A percentile compares a stretch with the other conserved stretches of the same genome.
Evolutionary conservation across 805 yeast species (phyloP).

Genomic region (Komagataella kurtzmanii): DNA sequence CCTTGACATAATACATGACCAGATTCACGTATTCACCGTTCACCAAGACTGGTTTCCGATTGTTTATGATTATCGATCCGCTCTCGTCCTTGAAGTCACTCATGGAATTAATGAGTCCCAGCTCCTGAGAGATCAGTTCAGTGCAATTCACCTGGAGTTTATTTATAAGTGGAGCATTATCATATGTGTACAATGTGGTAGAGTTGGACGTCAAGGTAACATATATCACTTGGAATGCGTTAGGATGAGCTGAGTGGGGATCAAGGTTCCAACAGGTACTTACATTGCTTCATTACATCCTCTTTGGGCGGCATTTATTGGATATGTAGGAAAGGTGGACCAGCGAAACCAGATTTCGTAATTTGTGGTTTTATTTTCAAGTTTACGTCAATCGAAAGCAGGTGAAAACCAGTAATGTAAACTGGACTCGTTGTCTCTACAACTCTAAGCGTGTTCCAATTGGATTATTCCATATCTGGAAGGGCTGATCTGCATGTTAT

Average conservation of each 20-base stretch:
- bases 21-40: slow-evolving; percentile 8
- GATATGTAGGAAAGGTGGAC: not conserved
- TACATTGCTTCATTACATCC: slow-evolving; percentile 1
- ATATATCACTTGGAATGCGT: slow-evolving; percentile 21
- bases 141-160: slow-evolving; percentile 33
- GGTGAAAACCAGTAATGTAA: no score
- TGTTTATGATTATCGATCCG: slow-evolving; percentile 3
- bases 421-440: no score
- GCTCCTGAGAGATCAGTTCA: slow-evolving; percentile 38
- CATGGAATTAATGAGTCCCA: slow-evolving; percentile 38
- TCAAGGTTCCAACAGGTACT: not conserved
- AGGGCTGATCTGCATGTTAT: no score
- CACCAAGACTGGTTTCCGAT: slow-evolving; percentile 8
- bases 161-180: slow-evolving; percentile 29
- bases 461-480: no score
- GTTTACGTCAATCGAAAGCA: not conserved
- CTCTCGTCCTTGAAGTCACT: slow-evolving; percentile 13
- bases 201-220: slow-evolving; percentile 40
- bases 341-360: not conserved
- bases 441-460: no score
- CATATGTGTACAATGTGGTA: slow-evolving; percentile 45
- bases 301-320: not conserved
- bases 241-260: not conserved
- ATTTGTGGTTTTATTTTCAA: not conserved
- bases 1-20: slow-evolving; percentile 35